Evolutionary conservation across 2,329 filamentous ascomycete genomes (phyloP), one percentile per base, ranked within the genome.

Genomic region (Diaporthe amygdali): DNA sequence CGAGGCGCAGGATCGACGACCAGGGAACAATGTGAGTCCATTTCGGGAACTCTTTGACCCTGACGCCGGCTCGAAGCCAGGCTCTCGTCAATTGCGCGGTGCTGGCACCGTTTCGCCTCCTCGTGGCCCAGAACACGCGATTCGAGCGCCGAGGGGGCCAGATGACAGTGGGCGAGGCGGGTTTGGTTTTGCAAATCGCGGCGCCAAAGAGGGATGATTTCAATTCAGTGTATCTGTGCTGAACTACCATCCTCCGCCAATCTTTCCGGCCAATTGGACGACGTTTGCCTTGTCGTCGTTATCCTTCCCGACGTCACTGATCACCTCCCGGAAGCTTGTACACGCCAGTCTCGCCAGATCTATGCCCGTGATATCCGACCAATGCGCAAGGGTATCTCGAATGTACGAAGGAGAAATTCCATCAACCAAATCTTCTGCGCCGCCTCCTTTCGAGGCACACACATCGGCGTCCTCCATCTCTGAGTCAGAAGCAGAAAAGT

Each of bases 301-400:
- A 74, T 89, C 87, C 84, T 96, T 97, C 64, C 96, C 96, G 52
- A 99, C 94, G 80, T 98, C 94, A 83, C 96, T 98, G 77, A 98
- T 92, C 27, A 99, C 96, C 82, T 95, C 92, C 74, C 96, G 91
- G 84, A 94, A 99, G 66, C 91, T 97, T 70, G 96, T 99, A 81
- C 92, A 94, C 70, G 91, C 90, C 78, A 99, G 84, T 79, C 88
- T 94, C 73, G 91, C 89, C 77, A 93, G 82, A 32, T 89, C 87
- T 74, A 97, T 90, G 67, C 89, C 90, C 69, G 94, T 95, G 72
- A 92, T 83, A 30, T 84, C 79, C 22, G 92, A 88, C 96, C 96
- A 99, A 81, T 96, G 90, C 74, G 86, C 84, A 77, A 98, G 85
- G 76, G 91, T 88, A 79, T 89, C 86, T 81, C 90, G 89, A 77